These are phyloP conservation scores for Moesziomyces aphidis DNA, from an alignment of 1,284 basidiomycete species.

Conservation along the genomic window DNA sequence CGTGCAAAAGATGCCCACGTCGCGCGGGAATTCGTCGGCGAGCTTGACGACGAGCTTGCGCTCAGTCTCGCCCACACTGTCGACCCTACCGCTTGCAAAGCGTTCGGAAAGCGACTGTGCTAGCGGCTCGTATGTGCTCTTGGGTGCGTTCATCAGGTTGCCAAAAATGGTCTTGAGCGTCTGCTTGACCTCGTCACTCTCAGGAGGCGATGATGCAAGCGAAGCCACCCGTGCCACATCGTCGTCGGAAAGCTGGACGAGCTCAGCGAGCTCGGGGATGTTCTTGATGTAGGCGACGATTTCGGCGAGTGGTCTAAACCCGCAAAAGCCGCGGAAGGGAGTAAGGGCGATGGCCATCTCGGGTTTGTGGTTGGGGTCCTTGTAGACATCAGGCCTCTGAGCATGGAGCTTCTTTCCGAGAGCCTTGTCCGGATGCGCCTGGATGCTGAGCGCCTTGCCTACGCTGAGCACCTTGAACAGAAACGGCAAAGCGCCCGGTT, in stretches of 20 bases:
- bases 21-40: constrained; percentile 85
- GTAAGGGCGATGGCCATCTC: constrained; percentile 98
- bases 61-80: constrained; percentile 28
- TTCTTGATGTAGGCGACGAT: constrained; percentile 77
- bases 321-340: constrained; percentile 89
- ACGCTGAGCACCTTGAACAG: constrained; percentile 76
- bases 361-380: constrained; percentile 95
- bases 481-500: constrained; percentile 57
- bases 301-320: constrained; percentile 82
- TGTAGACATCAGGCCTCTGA: constrained; percentile 85
- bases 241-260: constrained; percentile 25
- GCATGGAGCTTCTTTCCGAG: constrained; percentile 83
- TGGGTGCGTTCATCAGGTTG: constrained; percentile 46
- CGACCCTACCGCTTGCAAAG: constrained; percentile 3
- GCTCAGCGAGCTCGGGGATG: constrained; percentile 81
- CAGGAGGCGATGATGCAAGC: not conserved
- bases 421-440: constrained; percentile 94
- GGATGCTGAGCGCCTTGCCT: constrained; percentile 92
- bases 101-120: constrained; percentile 21
- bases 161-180: constrained; percentile 49
- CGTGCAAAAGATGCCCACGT: constrained; percentile 93
- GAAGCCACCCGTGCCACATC: constrained; percentile 6
- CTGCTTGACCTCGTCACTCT: constrained; percentile 20
- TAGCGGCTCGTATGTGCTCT: constrained; percentile 8
- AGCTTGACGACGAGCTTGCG: constrained; percentile 78